Evolutionary conservation across 306 rosid genomes (phyloP), one percentile per base, ranked within the genome.

Genomic region (Cyclanthera cordifolia): DNA sequence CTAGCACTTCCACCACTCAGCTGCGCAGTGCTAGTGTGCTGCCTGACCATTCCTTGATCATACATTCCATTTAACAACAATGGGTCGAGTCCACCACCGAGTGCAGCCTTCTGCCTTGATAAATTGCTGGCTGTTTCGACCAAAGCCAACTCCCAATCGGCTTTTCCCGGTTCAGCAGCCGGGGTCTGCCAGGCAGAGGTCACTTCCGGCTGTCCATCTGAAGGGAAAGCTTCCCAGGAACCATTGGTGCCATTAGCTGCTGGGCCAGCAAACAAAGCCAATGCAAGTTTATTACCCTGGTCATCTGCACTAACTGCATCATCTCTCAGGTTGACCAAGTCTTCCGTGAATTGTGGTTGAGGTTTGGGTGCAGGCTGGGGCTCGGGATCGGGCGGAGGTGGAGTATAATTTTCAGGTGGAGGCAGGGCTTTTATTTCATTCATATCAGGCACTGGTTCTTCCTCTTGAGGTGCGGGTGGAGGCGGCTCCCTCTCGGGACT

Each of bases 101-200:
- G 51, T 49, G 82, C 72, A 20, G 83, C 82, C 54, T 90, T 78
- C 82, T 93, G 99, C 80, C 25, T 83, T 2, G 94, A 59, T 34
- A 93, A 75, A 78, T 90, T 86, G 81, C 99, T 93, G 2, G 94
- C 94, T 12, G 96, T 86, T 79, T 93, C 99, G 0, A 93, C 99
- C 88, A 93, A 74, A 8, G 99, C 96, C 74, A 93, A 83, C 76
- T 93, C 99, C 99, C 99, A 93, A 75, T 93, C 96, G 0, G 95
- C 96, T 79, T 93, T 93, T 25, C 91, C 96, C 0, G 88, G 78
- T 55, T 93, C 99, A 0, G 99, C 99, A 0, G 96, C 99, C 0
- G 96, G 99, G 4, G 80, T 90, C 79, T 93, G 91, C 99, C 99
- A 93, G 61, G 99, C 96, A 4, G 99, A 93, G 49, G 99, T 90